Conservation (phyloP, 2,329 filamentous ascomycete species). For the Elsinoe necatrix region DNA sequence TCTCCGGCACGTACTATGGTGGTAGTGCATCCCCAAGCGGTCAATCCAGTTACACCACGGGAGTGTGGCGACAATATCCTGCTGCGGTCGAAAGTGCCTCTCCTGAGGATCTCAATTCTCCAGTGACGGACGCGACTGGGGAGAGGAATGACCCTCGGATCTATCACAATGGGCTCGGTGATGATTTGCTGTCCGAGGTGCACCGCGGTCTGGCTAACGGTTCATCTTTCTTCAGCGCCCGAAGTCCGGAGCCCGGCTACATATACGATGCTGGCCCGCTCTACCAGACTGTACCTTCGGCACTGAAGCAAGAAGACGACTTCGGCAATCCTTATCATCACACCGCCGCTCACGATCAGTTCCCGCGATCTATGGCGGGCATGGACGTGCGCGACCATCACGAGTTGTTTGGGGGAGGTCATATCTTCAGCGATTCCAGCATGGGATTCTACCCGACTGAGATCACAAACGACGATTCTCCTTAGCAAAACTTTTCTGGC, state of each 20-base stretch:
- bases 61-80: neutral
- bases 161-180: neutral
- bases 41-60: neutral
- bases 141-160: neutral
- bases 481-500: neutral
- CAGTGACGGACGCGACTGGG: neutral
- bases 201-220: neutral
- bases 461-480: slow-evolving; percentile 15
- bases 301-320: neutral
- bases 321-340: neutral
- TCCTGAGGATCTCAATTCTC: neutral
- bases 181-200: neutral
- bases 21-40: neutral
- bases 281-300: neutral
- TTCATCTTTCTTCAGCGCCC: neutral
- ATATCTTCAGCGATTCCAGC: neutral
- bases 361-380: neutral
- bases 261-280: neutral
- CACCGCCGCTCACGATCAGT: neutral
- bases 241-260: neutral
- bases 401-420: neutral
- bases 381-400: neutral
- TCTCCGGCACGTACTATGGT: neutral
- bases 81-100: neutral
- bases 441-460: slow-evolving; percentile 22